Evolutionary conservation across 306 rosid species (phyloP).

Genomic region (Sicyos baderoa): DNA sequence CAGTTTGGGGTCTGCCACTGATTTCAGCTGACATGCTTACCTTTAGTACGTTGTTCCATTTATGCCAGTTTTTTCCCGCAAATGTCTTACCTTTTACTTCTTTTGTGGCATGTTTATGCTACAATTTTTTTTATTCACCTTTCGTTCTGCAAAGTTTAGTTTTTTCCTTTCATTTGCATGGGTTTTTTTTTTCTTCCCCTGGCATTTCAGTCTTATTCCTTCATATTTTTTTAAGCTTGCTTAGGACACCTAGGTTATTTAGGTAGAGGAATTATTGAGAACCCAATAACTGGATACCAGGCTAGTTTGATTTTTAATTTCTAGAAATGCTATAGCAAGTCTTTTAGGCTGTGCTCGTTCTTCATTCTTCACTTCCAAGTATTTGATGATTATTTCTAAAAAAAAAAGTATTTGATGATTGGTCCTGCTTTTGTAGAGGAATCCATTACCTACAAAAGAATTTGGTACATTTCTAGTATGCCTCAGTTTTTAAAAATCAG

Average conservation of each 20-base stretch:
- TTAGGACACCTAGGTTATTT: neutral
- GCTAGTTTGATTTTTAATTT: neutral
- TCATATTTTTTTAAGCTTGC: neutral
- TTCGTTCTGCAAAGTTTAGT: constrained; percentile 9
- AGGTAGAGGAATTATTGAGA: neutral
- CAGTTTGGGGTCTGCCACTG: constrained; percentile 57
- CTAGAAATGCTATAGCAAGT: neutral
- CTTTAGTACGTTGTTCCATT: constrained; percentile 67
- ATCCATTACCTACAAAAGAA: neutral
- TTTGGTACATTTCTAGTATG: neutral
- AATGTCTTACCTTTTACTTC: constrained; percentile 41
- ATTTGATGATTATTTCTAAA: too few species aligned
- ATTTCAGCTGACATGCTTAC: constrained; percentile 67
- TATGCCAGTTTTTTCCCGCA: constrained; percentile 55
- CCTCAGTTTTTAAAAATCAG: neutral
- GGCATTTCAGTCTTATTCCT: constrained; percentile 15
- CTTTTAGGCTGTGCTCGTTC: neutral
- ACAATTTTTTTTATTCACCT: constrained; percentile 23
- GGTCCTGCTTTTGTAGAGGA: neutral
- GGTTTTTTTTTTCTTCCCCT: constrained; percentile 1
- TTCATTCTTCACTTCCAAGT: neutral
- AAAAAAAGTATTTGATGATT: too few species aligned
- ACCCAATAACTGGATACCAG: neutral
- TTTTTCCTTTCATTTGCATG: constrained; percentile 26
- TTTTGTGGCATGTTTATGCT: constrained; percentile 51